Percentiles rank a stretch among this genome's conserved stretches.
Conservation (phyloP, 2,329 filamentous ascomycete species). For the Cladosporium oxysporum region DNA sequence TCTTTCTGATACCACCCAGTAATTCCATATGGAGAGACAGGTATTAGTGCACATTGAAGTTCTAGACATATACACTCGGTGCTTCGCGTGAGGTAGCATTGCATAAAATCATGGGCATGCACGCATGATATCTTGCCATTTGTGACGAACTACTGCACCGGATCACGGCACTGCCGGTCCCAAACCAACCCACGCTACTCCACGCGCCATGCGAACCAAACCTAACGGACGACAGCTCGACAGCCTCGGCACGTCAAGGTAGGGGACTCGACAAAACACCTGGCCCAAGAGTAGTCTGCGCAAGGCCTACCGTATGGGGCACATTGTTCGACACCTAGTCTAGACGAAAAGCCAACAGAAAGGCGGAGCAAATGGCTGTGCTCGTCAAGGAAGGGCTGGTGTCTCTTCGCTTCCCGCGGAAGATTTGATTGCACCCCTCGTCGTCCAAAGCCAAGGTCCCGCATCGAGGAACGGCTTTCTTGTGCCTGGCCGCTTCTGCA, state of each 20-base stretch:
- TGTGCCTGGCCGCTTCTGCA: background rate
- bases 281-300: background rate
- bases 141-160: constrained; percentile 5
- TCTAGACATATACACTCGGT: background rate
- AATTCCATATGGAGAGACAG: background rate
- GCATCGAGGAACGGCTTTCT: background rate
- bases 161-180: constrained; percentile 5
- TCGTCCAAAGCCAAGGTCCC: background rate
- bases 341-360: background rate
- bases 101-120: background rate
- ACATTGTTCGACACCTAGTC: background rate
- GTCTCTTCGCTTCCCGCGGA: background rate
- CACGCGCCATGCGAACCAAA: background rate
- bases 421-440: background rate
- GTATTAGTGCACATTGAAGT: background rate
- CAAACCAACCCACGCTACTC: background rate
- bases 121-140: background rate
- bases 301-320: background rate
- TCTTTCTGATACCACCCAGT: background rate
- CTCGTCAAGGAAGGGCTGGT: background rate
- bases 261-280: background rate
- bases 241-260: background rate
- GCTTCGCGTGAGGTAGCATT: background rate
- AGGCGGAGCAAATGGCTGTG: background rate
- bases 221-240: no score